Conservation (phyloP, 2,329 filamentous ascomycete genomes). For the Geosmithia putterillii region DNA sequence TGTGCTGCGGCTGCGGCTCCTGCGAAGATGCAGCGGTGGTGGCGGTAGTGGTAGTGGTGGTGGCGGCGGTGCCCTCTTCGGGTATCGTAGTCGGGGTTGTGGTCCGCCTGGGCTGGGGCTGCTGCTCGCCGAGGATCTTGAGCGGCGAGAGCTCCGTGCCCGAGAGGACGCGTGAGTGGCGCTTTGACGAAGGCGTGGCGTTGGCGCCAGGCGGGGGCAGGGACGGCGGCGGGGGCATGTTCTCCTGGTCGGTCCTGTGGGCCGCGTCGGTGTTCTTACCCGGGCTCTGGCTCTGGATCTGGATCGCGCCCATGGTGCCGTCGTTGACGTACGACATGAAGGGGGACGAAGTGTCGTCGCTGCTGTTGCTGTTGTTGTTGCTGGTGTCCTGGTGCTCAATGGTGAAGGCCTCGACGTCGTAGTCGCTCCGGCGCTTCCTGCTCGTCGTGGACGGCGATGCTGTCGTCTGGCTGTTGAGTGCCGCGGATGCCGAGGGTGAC, state of each 20-base stretch:
- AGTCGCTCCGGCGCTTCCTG: constrained; percentile 16
- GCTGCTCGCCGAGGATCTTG: constrained; percentile 33
- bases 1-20: constrained; percentile 4
- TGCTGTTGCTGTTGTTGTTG: background rate
- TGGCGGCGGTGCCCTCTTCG: constrained; percentile 5
- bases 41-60: constrained; percentile 8
- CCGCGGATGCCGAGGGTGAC: background rate
- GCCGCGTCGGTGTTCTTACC: too few relatives aligned
- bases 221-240: constrained; percentile 32
- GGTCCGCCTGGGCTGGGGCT: background rate
- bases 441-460: too few relatives aligned
- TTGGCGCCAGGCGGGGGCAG: too few relatives aligned
- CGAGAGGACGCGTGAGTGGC: constrained; percentile 43
- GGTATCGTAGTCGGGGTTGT: background rate
- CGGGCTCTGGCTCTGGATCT: too few relatives aligned
- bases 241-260: constrained; percentile 23
- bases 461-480: too few relatives aligned
- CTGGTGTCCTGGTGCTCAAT: constrained; percentile 4
- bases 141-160: constrained; percentile 45
- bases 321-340: constrained; percentile 20
- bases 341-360: constrained; percentile 12
- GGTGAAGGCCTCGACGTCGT: constrained; percentile 19
- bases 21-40: constrained; percentile 6
- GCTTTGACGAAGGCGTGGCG: too few relatives aligned
- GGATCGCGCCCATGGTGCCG: constrained; percentile 8